Evolutionary conservation across 2,329 filamentous ascomycete genomes (phyloP), one percentile per base, ranked within the genome.

Genomic region (Dothistroma septosporum): DNA sequence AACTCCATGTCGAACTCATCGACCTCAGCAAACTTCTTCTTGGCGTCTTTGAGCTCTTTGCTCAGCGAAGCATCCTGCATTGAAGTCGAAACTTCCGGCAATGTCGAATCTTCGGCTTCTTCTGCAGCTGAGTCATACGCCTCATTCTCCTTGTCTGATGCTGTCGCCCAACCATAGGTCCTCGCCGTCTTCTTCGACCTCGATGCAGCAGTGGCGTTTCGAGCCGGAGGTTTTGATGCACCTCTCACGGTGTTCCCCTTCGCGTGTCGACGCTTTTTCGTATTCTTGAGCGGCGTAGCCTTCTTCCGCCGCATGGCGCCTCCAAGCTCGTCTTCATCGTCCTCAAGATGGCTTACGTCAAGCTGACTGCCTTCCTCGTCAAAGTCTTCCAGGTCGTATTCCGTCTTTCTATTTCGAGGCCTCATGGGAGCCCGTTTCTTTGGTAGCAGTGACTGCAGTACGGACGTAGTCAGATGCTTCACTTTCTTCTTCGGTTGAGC

Each of bases 1-100:
- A 81, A 82, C 52, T 80, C 78, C 70, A 82, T 74, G 61, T 81
- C 79, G 73, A 78, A 81, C 24, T 76, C 69, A 66, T 82, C 80
- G 5, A 82, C 75, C 58, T 80, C 79, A 28, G 74, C 77, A 64
- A 82, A 82, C 66, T 80, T 80, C 65, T 76, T 75, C 63, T 75
- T 76, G 28, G 77, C 77, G 1, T 72, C 76, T 62, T 75, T 74
- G 37, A 82, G 68, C 66, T 78, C 76, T 28, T 66, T 68, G 46
- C 70, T 73, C 53, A 69, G 65, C 11, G 70, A 69, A 61, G 62
- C 68, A 16, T 74, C 74, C 5, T 68, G 62, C 64, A 75, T 72
- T 68, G 32, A 68, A 32, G 57, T 55, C 53, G 50, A 67, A 56
- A 66, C 50, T 24, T 66, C 66, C 1, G 65, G 61, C 4, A 67